Percentiles rank a stretch among this genome's conserved stretches.
These are phyloP conservation scores for Yarrowia sp. DNA, from an alignment of 805 yeast genomes.

Conservation along the genomic window DNA sequence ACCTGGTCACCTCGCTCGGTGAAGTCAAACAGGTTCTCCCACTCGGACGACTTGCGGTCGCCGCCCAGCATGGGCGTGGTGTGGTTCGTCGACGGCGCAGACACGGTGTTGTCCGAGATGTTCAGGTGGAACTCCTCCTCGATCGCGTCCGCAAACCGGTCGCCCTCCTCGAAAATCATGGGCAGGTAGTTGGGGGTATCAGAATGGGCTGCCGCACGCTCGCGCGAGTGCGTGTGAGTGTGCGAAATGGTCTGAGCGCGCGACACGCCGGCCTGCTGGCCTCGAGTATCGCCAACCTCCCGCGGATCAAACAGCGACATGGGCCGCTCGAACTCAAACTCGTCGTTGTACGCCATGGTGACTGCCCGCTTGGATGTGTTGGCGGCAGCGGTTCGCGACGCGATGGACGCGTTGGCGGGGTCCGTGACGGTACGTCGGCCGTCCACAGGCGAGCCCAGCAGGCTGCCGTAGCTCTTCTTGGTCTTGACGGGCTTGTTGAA, in stretches of 20 bases:
- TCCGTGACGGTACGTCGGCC: constrained; percentile 8
- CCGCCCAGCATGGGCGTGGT: constrained; percentile 14
- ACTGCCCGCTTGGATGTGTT: constrained; percentile 10
- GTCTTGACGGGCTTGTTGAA: constrained; percentile 22
- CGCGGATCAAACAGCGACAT: constrained; percentile 27
- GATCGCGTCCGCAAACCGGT: constrained; percentile 41
- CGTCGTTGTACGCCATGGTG: constrained; percentile 9
- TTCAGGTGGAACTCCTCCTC: constrained; percentile 40
- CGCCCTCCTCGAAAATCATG: constrained; percentile 43
- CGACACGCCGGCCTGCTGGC: neutral
- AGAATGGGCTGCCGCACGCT: neutral
- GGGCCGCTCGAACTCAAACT: constrained; percentile 3
- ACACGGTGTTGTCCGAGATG: constrained; percentile 28
- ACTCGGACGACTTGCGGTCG: constrained; percentile 14
- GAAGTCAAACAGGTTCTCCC: constrained; percentile 23
- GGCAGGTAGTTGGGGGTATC: constrained; percentile 36
- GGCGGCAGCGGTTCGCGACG: neutral
- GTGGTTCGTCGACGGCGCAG: constrained; percentile 1
- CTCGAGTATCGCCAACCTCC: constrained; percentile 29
- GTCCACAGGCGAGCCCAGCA: neutral
- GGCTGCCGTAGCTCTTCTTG: constrained; percentile 11
- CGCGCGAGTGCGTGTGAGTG: constrained; percentile 18
- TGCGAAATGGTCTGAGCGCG: constrained; percentile 28
- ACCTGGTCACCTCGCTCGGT: neutral
- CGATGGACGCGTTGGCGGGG: constrained; percentile 11